These are phyloP conservation scores for Clonostachys rhizophaga DNA, from an alignment of 2,329 filamentous ascomycete genomes.

Conservation along the genomic window DNA sequence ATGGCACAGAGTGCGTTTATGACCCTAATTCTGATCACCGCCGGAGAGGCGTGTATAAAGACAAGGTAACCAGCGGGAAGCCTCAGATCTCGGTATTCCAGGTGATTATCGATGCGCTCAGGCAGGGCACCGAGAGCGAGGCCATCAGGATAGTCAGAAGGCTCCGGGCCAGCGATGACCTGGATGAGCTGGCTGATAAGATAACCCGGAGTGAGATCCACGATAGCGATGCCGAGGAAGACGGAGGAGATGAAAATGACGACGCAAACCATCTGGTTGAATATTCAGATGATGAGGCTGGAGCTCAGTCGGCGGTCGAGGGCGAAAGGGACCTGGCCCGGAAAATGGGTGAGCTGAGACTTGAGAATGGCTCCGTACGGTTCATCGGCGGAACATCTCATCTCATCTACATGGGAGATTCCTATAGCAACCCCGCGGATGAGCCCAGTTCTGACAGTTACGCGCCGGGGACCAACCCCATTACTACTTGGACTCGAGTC, in stretches of 20 bases:
- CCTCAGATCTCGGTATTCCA: conserved; percentile 84
- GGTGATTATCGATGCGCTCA: conserved; percentile 86
- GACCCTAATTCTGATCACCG: conserved; percentile 95
- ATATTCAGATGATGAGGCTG: conserved; percentile 31
- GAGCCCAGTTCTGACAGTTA: conserved; percentile 40
- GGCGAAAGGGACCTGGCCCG: conserved; percentile 79
- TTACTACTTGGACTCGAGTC: conserved; percentile 84
- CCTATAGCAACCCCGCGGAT: conserved; percentile 25
- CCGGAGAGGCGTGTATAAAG: conserved; percentile 93
- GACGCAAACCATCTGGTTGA: conserved; percentile 29
- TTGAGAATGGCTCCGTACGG: conserved; percentile 82
- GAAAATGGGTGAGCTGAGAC: conserved; percentile 86
- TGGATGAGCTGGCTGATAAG: conserved; percentile 50
- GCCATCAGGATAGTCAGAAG: conserved; percentile 76
- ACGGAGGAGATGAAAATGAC: conserved; percentile 28
- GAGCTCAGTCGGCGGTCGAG: conserved; percentile 34
- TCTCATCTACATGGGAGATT: conserved; percentile 71
- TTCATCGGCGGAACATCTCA: conserved; percentile 95
- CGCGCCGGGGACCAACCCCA: conserved; percentile 57
- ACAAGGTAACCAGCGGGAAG: conserved; percentile 85
- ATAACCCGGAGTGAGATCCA: conserved; percentile 28
- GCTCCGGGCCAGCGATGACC: conserved; percentile 79
- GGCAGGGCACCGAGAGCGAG: conserved; percentile 87
- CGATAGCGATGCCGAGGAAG: conserved; percentile 1
- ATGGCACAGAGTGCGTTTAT: conserved; percentile 86